These are phyloP conservation scores for Rhododendron simsii DNA, from an alignment of 148 eudicot genomes.

Conservation along the genomic window DNA sequence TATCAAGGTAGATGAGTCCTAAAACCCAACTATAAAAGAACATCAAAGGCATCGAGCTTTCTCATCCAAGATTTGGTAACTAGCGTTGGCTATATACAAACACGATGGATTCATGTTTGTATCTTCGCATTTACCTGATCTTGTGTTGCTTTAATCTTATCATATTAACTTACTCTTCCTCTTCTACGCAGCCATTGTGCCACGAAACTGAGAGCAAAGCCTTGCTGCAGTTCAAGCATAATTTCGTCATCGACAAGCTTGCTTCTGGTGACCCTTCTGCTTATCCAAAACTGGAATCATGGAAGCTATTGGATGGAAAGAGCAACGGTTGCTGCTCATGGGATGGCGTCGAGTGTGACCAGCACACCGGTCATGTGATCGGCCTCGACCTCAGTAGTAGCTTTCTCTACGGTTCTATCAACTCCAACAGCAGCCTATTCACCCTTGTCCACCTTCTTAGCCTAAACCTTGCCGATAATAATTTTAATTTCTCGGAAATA, in stretches of 20 bases:
- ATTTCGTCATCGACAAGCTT: neutral
- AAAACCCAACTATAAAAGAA: too few relatives aligned
- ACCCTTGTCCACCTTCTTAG: slow-evolving; percentile 13
- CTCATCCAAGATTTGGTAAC: too few relatives aligned
- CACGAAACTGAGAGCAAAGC: neutral
- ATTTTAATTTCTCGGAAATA: slow-evolving; percentile 23
- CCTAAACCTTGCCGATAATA: slow-evolving; percentile 27
- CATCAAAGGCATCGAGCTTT: neutral
- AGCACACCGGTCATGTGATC: neutral
- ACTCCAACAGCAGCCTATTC: neutral
- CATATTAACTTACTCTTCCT: neutral
- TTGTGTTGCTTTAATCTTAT: too few relatives aligned
- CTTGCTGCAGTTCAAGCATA: neutral
- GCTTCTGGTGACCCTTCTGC: neutral
- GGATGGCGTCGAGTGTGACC: neutral
- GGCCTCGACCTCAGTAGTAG: neutral
- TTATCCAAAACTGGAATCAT: neutral
- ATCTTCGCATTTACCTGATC: too few relatives aligned
- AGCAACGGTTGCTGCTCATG: neutral
- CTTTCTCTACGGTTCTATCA: neutral
- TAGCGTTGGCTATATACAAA: too few relatives aligned
- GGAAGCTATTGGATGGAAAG: neutral
- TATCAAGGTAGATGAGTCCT: too few relatives aligned
- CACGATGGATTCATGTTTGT: too few relatives aligned
- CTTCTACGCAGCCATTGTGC: neutral